Evolutionary conservation across 78 protist genomes (phyloP).

Genomic region (Dictyostelium citrinum): DNA sequence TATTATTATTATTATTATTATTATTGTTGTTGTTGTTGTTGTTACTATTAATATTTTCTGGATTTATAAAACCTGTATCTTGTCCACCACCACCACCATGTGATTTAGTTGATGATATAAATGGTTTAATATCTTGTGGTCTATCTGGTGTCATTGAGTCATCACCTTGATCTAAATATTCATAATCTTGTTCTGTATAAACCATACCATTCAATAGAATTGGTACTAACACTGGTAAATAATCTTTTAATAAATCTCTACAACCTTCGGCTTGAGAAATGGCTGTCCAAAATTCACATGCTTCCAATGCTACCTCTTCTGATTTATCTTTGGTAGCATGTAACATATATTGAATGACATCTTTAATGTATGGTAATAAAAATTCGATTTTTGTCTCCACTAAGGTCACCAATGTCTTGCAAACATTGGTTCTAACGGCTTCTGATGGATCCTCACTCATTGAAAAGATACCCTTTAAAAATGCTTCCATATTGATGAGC

Average conservation of each 20-base stretch:
- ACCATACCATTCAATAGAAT: conserved; percentile 85
- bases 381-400: conserved; percentile 42
- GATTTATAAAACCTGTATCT: background rate
- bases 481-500: conserved; percentile 42
- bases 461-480: conserved; percentile 59
- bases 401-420: conserved; percentile 75
- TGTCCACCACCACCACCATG: conserved; percentile 2
- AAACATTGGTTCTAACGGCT: conserved; percentile 62
- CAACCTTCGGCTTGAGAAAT: conserved; percentile 60
- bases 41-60: background rate
- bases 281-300: conserved; percentile 91
- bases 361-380: conserved; percentile 45
- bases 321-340: conserved; percentile 66
- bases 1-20: background rate
- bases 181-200: conserved; percentile 74
- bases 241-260: conserved; percentile 5
- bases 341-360: conserved; percentile 80
- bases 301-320: conserved; percentile 84
- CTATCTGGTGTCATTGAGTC: conserved; percentile 74
- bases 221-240: conserved; percentile 68
- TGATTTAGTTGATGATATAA: background rate
- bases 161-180: conserved; percentile 30
- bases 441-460: conserved; percentile 39
- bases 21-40: background rate
- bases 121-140: conserved; percentile 81